Evolutionary conservation across 768 basidiomycete genomes (phyloP), one percentile per base, ranked within the genome.

Genomic region (Strobilomyces confusus): DNA sequence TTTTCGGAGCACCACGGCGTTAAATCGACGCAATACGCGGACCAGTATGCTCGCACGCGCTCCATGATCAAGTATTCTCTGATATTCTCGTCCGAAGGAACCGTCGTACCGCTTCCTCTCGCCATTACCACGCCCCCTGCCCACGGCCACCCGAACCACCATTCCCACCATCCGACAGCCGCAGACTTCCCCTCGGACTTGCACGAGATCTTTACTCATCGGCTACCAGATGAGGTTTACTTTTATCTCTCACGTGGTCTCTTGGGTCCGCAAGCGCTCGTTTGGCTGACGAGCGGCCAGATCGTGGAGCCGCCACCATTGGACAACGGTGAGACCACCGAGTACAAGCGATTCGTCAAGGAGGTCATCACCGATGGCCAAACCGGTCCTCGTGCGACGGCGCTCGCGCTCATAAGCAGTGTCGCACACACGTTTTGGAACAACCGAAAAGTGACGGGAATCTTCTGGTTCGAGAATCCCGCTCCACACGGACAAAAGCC

Each of bases 321-420:
- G 46, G 92, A 95, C 66, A 95, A 94, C 64, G 95, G 95, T 3
- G 95, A 98, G 70, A 92, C 91, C 37, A 92, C 82, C 1, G 95
- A 99, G 69, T 98, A 97, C 69, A 86, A 84, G 62, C 83, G 94
- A 20, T 99, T 95, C 69, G 81, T 98, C 58, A 95, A 94, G 75
- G 95, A 98, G 71, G 89, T 93, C 32, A 87, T 98, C 51, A 98
- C 95, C 1, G 95, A 98, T 61, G 92, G 92, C 7, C 86, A 88
- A 67, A 97, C 93, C 14, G 89, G 92, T 1, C 97, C 97, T 29
- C 81, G 97, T 19, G 93, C 92, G 49, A 95, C 92, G 17, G 78
- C 93, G 22, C 77, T 99, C 26, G 94, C 94, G 36, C 79, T 99
- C 48, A 77, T 98, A 45, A 89, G 87, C 64, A 86, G 83, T 64